Percentiles rank a stretch among this genome's conserved stretches.
Evolutionary conservation across 306 rosid species (phyloP).

Genomic region (Elaeagnus macrophylla): DNA sequence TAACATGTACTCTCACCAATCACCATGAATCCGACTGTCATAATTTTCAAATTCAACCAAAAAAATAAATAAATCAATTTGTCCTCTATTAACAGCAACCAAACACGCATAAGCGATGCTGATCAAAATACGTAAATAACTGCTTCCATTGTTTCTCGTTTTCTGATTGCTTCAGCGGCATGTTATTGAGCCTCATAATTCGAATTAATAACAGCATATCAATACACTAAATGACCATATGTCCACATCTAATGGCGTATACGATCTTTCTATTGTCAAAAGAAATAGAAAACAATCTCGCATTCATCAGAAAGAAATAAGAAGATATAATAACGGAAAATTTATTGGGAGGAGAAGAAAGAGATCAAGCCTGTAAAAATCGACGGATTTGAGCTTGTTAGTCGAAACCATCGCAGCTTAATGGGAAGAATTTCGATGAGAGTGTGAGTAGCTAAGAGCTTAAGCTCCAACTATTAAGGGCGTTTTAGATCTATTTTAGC

Average conservation of each 20-base stretch:
- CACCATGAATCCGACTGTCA: no score
- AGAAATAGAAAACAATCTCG: neutral
- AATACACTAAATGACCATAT: no score
- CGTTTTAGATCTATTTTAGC: slow-evolving; percentile 27
- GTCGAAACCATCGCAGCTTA: slow-evolving; percentile 60
- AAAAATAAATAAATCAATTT: no score
- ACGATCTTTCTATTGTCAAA: neutral
- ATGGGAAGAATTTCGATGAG: neutral
- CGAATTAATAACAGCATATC: no score
- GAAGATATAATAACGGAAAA: slow-evolving; percentile 6
- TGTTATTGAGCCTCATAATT: no score
- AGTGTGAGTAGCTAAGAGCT: slow-evolving; percentile 14
- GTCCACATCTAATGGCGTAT: neutral
- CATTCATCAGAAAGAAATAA: neutral
- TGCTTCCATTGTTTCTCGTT: no score
- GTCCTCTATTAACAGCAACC: no score
- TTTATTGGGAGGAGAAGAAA: slow-evolving; percentile 6
- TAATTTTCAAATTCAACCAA: no score
- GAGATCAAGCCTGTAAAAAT: slow-evolving; percentile 79
- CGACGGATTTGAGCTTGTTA: slow-evolving; percentile 82
- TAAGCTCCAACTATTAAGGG: slow-evolving; percentile 20
- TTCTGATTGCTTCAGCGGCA: no score
- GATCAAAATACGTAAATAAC: no score
- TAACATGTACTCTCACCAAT: no score
- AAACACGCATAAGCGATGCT: no score